Evolutionary conservation across 345 rosid species (phyloP).

Genomic region (Mangifera indica): DNA sequence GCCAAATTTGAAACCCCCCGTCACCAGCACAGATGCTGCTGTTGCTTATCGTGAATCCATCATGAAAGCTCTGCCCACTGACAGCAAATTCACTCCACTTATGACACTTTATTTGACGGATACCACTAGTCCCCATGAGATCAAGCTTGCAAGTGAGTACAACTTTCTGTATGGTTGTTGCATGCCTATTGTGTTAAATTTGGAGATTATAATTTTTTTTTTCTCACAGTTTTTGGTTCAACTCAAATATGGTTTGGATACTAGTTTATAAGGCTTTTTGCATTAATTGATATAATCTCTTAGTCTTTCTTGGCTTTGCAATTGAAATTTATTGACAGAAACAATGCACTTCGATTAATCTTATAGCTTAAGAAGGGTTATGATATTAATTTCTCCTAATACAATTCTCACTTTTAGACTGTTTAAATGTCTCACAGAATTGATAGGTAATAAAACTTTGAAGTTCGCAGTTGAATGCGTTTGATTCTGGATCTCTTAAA

Average conservation of each 20-base stretch:
- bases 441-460: neutral
- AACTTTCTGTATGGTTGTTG: neutral
- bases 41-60: slow-evolving; percentile 61
- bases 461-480: neutral
- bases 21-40: slow-evolving; percentile 73
- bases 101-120: slow-evolving; percentile 97
- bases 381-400: too few species aligned
- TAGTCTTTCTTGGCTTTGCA: neutral
- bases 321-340: neutral
- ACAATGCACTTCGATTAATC: too few species aligned
- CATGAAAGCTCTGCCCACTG: slow-evolving; percentile 56
- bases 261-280: neutral
- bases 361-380: too few species aligned
- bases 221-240: neutral
- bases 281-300: neutral
- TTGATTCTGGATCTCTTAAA: neutral
- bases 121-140: slow-evolving; percentile 75
- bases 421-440: too few species aligned
- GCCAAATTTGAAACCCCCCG: slow-evolving; percentile 91
- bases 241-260: neutral
- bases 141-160: slow-evolving; percentile 79
- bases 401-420: too few species aligned
- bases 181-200: neutral
- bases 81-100: slow-evolving; percentile 69
- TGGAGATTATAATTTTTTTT: neutral